Evolutionary conservation across 2,329 filamentous ascomycete species (phyloP).

Genomic region (Aspergillus pseudonomiae): DNA sequence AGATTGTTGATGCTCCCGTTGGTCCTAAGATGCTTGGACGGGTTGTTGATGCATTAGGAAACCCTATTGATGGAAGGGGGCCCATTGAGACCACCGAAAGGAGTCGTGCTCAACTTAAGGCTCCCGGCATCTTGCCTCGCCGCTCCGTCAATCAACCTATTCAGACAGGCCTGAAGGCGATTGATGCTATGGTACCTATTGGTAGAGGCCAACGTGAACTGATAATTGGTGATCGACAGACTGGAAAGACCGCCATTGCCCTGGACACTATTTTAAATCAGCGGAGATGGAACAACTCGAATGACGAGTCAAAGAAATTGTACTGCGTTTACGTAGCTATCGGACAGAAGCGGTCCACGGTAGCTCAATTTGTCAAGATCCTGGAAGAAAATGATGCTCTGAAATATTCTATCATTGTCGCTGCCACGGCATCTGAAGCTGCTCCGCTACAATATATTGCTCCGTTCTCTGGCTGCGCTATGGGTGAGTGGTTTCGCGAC

Average conservation of each 20-base stretch:
- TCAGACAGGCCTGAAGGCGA: slow-evolving; percentile 98
- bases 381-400: slow-evolving; percentile 99
- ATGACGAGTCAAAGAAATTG: slow-evolving; percentile 95
- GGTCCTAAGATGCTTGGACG: slow-evolving; percentile 90
- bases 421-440: slow-evolving; percentile 95
- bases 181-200: slow-evolving; percentile 99
- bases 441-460: slow-evolving; percentile 92
- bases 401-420: slow-evolving; percentile 94
- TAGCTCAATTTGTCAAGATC: slow-evolving; percentile 98
- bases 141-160: slow-evolving; percentile 97
- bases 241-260: slow-evolving; percentile 98
- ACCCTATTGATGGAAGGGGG: slow-evolving; percentile 99
- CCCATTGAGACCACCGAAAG: slow-evolving; percentile 89
- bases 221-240: slow-evolving; percentile 99
- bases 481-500: slow-evolving; percentile 77
- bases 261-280: slow-evolving; percentile 99
- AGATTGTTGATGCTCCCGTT: slow-evolving; percentile 98
- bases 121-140: slow-evolving; percentile 95
- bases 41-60: slow-evolving; percentile 97
- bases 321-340: slow-evolving; percentile 99
- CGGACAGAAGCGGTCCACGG: slow-evolving; percentile 98
- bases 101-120: slow-evolving; percentile 98
- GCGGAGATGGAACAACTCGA: slow-evolving; percentile 90
- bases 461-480: slow-evolving; percentile 76
- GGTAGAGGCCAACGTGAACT: slow-evolving; percentile 99